Evolutionary conservation across 2,329 filamentous ascomycete genomes (phyloP), one percentile per base, ranked within the genome.

Genomic region (Arthroderma uncinatum): DNA sequence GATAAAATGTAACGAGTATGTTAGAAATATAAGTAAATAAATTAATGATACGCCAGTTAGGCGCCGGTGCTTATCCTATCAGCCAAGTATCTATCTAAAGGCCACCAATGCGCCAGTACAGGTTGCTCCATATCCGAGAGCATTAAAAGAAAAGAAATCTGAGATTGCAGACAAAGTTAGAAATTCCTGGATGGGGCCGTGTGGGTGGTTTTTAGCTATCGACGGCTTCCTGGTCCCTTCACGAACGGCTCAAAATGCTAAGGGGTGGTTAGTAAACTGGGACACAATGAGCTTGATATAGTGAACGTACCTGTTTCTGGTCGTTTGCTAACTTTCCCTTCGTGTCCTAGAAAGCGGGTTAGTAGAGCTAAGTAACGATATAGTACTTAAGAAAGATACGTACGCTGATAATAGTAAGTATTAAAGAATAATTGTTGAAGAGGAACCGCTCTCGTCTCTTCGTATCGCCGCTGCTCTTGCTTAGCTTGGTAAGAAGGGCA

Each of bases 381-480:
- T 4, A 16, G 33, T 19, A 14, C 14, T 59, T 64, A 55, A 66
- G 60, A 55, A 57, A 33, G 12, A n/a, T n/a, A 23, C 74, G 50
- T 69, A 77, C 86, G 66, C 86, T 83, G 62, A 98, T 87, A 61
- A 98, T 96, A 9, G 93, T 96, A 65, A 89, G 78, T n/a, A 98
- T 82, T 62, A 98, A 77, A 56, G 89, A 94, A 71, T 95, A 97
- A 70, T 98, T 98, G 69, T 97, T 98, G 68, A 87, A 93, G 65
- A 98, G 71, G 68, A 97, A 97, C 47, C 93, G 79, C 63, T 92
- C 86, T 63, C 86, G 79, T 74, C 94, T 94, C 67, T 89, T 82
- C 61, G 82, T 79, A 66, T 95, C 92, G 1, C 79, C 74, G 19
- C 82, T 83, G 61, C 91, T 88, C 63, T 89, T 86, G 67, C 87